Percentiles rank a stretch among this genome's conserved stretches.
Conservation (phyloP, 2,329 filamentous ascomycete genomes). For the Aspergillus aculeatus region DNA sequence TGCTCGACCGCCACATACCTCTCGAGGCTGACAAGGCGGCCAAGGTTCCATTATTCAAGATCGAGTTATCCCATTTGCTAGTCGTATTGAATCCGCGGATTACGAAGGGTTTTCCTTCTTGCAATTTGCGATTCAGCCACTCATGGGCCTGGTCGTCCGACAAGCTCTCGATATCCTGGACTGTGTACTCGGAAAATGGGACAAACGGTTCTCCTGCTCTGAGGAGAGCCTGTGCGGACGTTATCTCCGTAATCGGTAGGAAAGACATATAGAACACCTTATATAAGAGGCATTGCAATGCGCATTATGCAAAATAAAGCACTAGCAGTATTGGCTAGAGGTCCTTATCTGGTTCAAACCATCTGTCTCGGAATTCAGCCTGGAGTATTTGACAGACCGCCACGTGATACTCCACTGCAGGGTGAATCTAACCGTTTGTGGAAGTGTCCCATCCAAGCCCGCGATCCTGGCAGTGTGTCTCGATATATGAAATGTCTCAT, state of each 20-base stretch:
- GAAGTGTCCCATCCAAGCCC: background rate
- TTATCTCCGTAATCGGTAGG: background rate
- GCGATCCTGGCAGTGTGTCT: no score
- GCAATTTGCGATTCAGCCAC: constrained; percentile 32
- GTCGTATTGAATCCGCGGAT: constrained; percentile 34
- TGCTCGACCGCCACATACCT: constrained; percentile 18
- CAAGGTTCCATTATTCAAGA: constrained; percentile 32
- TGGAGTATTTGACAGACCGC: background rate
- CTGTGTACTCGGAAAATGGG: constrained; percentile 23
- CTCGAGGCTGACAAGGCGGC: constrained; percentile 34
- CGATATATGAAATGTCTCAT: no score
- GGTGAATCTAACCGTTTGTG: constrained; percentile 11
- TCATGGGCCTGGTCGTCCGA: constrained; percentile 11
- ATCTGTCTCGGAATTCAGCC: constrained; percentile 12
- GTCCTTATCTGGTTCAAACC: background rate
- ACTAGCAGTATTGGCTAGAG: background rate
- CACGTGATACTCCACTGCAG: constrained; percentile 9
- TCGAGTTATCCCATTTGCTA: constrained; percentile 25
- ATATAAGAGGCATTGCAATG: background rate
- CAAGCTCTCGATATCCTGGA: constrained; percentile 9
- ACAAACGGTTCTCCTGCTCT: constrained; percentile 16
- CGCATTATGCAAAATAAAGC: background rate
- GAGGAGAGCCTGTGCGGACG: constrained; percentile 14
- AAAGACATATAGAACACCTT: background rate
- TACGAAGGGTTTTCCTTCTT: constrained; percentile 34